A percentile compares a stretch with the other conserved stretches of the same genome.
Conservation (phyloP, 202 grass and related monocot genomes). For the Brachypodium distachyon region DNA sequence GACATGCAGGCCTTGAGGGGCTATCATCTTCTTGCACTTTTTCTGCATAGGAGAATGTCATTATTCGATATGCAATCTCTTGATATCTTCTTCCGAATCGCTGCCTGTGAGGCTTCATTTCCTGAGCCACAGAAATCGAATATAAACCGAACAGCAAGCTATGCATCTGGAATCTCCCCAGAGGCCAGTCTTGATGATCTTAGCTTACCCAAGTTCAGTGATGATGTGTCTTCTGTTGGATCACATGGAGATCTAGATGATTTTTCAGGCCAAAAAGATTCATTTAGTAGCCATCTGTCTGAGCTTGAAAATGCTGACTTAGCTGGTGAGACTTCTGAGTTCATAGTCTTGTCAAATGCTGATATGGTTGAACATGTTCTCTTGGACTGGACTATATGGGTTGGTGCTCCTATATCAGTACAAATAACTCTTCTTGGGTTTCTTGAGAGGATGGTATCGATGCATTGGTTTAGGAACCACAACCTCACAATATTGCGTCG, state of each 20-base stretch:
- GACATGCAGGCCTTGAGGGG: slow-evolving; percentile 91
- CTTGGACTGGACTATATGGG: slow-evolving; percentile 98
- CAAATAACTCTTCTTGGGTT: slow-evolving; percentile 96
- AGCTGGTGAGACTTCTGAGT: slow-evolving; percentile 71
- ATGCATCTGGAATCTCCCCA: slow-evolving; percentile 57
- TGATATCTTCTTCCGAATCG: slow-evolving; percentile 96
- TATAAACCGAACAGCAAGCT: slow-evolving; percentile 61
- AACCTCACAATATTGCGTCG: slow-evolving; percentile 92
- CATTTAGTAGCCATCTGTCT: slow-evolving; percentile 91
- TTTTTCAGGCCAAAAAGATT: slow-evolving; percentile 79
- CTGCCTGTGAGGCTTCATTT: slow-evolving; percentile 96
- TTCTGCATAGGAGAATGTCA: slow-evolving; percentile 81
- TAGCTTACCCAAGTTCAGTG: slow-evolving; percentile 67
- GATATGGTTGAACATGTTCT: slow-evolving; percentile 99
- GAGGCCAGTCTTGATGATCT: slow-evolving; percentile 85
- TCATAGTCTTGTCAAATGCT: slow-evolving; percentile 95
- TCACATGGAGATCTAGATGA: slow-evolving; percentile 83
- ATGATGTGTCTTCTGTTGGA: slow-evolving; percentile 87
- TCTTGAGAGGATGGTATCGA: slow-evolving; percentile 98
- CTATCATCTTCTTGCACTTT: slow-evolving; percentile 94
- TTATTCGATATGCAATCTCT: slow-evolving; percentile 98
- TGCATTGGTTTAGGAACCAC: slow-evolving; percentile 98
- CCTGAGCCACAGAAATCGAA: slow-evolving; percentile 70
- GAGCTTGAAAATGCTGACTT: slow-evolving; percentile 85
- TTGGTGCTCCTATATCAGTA: slow-evolving; percentile 80